phyloP scores from a whole-genome alignment of 192 early-diverging fungal genomes.

The Backusella psychrophila region DNA sequence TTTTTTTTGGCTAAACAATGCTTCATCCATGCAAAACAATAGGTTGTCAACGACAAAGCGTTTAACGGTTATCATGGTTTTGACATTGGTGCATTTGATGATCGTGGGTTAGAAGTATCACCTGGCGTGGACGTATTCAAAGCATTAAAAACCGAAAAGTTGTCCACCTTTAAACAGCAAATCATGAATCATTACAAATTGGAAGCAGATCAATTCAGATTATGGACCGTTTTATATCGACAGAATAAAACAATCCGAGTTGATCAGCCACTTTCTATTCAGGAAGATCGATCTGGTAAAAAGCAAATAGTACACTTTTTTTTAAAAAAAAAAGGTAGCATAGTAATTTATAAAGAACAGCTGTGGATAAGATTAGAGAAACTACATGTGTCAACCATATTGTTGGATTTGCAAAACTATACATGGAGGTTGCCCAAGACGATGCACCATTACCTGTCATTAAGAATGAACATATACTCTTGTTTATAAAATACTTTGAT shows the following conservation, averaged over 20 bases:
- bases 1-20: background rate
- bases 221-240: constrained; percentile 87
- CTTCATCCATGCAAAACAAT: background rate
- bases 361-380: constrained; percentile 29
- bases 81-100: constrained; percentile 81
- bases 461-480: constrained; percentile 43
- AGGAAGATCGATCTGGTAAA: constrained; percentile 35
- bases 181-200: constrained; percentile 18
- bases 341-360: background rate
- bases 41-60: constrained; percentile 66
- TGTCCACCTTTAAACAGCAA: constrained; percentile 19
- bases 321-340: background rate
- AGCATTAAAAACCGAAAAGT: constrained; percentile 9
- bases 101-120: constrained; percentile 12
- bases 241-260: constrained; percentile 92
- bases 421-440: constrained; percentile 3
- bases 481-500: constrained; percentile 91
- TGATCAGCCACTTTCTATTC: constrained; percentile 60
- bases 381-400: constrained; percentile 8
- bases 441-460: background rate
- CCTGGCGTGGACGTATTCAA: constrained; percentile 19
- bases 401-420: constrained; percentile 24
- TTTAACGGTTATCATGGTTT: constrained; percentile 78
- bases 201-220: constrained; percentile 54
- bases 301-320: background rate